Base-by-base conservation (phyloP, 2,329 filamentous ascomycete genomes). In the Exophiala lecanii-corni region DNA sequence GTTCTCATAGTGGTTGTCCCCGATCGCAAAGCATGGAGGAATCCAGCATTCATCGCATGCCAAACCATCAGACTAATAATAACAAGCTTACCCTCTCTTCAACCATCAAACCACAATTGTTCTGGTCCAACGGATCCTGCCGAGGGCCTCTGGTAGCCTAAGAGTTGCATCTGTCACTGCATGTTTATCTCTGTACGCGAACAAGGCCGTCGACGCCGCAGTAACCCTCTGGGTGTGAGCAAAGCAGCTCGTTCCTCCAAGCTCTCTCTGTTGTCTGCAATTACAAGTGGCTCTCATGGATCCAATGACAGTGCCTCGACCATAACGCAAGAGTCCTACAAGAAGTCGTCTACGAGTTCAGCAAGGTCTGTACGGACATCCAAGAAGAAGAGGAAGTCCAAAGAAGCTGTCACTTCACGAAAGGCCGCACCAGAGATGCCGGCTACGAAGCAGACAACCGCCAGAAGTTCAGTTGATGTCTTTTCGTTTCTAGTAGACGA, bases 251-350 rank as follows among this genome's bases (percentile, higher is more conserved):
- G 51, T 17, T 50, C 51, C 28, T 57, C 53, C 36, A 55, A 55
- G 35, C 19, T 55, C 9, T 55, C 53, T 18, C 51, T 57, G 16
- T 48, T 57, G 18, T 54, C 54, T 23, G 51, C 53, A 21, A 45
- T 55, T 30, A 55, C 55, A 6, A 44, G 31, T 25, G 37, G 23
- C 7, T 53, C 53, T 20, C 49, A 50, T 43, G 53, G 53, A 16
- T 57, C 55, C 9, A 51, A 51, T 26, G 55, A 52, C 10, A 54
- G 53, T 33, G 41, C 47, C 10, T 44, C 39, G 19, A 56, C 53
- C 15, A 41, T 53, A 26, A 56, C 55, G 25, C 55, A 50, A 35
- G 53, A 56, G 23, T 55, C 55, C 15, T 52, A 54, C 36, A 47
- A 45, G 16, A 55, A 45, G 28, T 47, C 49, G 21, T 32, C 49